Evolutionary conservation across 495 filamentous ascomycete species (phyloP).

Genomic region (Bombardia bombarda): DNA sequence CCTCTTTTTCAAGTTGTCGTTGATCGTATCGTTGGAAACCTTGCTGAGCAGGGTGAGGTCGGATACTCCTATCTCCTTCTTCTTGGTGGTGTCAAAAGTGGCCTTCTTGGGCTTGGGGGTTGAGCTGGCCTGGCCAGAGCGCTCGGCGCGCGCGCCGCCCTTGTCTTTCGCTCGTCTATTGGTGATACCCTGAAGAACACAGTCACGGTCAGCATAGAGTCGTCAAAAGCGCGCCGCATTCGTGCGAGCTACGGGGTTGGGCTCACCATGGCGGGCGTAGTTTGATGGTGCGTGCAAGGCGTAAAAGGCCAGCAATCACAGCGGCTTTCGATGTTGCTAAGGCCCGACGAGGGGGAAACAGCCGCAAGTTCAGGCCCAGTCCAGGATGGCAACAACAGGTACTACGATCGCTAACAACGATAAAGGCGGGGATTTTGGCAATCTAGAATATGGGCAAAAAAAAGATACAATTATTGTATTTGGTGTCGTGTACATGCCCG

Average conservation of each 20-base stretch:
- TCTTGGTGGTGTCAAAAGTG: constrained; percentile 89
- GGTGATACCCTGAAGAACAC: constrained; percentile 45
- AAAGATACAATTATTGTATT: too few species aligned
- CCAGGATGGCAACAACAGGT: too few species aligned
- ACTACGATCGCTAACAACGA: too few species aligned
- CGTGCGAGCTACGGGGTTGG: not conserved
- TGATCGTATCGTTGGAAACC: constrained; percentile 98
- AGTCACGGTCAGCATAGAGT: constrained; percentile 5
- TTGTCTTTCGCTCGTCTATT: constrained; percentile 50
- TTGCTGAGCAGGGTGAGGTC: constrained; percentile 97
- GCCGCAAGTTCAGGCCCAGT: too few species aligned
- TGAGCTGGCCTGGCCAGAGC: constrained; percentile 34
- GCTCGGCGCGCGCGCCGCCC: constrained; percentile 58
- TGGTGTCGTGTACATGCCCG: too few species aligned
- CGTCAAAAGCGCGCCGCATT: not conserved
- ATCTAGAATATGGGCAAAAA: too few species aligned
- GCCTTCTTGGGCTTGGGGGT: constrained; percentile 85
- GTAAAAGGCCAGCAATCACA: too few species aligned
- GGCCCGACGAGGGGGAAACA: too few species aligned
- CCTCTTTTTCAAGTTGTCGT: constrained; percentile 94
- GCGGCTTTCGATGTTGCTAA: too few species aligned
- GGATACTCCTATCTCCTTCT: constrained; percentile 98
- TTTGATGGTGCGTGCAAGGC: constrained; percentile 2
- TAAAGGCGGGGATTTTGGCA: too few species aligned
- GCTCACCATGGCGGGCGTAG: constrained; percentile 23